Evolutionary conservation across 768 basidiomycete genomes (phyloP), one percentile per base, ranked within the genome.

Genomic region (Lentinula lateritia): DNA sequence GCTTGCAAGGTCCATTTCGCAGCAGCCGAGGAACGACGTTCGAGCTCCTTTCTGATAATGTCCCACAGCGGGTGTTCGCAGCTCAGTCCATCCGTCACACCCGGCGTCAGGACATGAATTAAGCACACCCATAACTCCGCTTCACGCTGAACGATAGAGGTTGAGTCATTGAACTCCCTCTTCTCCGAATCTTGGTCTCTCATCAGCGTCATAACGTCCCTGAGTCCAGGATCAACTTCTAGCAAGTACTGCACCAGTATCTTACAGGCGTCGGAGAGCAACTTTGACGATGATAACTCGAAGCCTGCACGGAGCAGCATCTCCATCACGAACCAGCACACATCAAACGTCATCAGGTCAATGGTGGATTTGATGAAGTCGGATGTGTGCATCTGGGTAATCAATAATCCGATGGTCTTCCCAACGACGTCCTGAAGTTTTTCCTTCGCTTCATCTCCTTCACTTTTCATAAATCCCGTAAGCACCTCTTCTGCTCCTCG

Each of bases 321-420:
- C 66, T 89, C 89, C 36, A 92, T 74, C 3, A 77, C 66, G 68
- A 88, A 87, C 90, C 90, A 92, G 38, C 78, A 75, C n/a, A 80
- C 64, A 9, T 75, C 68, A 46, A 88, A 70, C 3, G 74, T 75
- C 20, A 80, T 73, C 3, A 66, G 61, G 64, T 79, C 77, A 52
- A 78, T 64, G 3, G 71, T 70, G 41, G 70, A 64, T 8, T 72
- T 61, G 2, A 65, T 70, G 1, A 74, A 69, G 0, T 74, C 67
- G 2, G 73, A 68, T 5, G 77, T 74, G 32, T 76, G 73, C 55
- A 84, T 69, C 15, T 71, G 70, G 20, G 72, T 67, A 5, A 79
- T 65, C 36, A 85, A 67, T 13, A 69, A 73, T 41, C 71, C 65
- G 43, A 80, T 65, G 7, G 79, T 72, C 28, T 73, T 73, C 23